phyloP scores from a whole-genome alignment of 225 moss, liverwort and hornwort genomes.

The Sphagnum contortum region DNA sequence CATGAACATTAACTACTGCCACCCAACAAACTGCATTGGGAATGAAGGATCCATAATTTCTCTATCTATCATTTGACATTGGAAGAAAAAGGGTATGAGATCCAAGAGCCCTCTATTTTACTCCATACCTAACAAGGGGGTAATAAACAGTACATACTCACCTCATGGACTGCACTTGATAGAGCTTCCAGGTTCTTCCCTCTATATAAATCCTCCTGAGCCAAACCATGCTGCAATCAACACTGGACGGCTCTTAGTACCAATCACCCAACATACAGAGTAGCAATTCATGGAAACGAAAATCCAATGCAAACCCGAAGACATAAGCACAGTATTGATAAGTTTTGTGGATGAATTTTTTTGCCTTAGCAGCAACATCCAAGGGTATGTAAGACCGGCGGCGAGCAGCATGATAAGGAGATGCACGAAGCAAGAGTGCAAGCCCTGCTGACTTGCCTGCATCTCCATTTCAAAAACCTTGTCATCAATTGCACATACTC shows the following conservation, averaged over 20 bases:
- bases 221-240: slow-evolving; percentile 57
- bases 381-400: slow-evolving; percentile 80
- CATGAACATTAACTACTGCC: not conserved
- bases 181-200: slow-evolving; percentile 74
- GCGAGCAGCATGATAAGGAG: slow-evolving; percentile 71
- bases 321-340: too few species aligned
- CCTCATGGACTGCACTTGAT: slow-evolving; percentile 94
- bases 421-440: slow-evolving; percentile 70
- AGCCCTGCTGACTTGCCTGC: slow-evolving; percentile 85
- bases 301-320: too few species aligned
- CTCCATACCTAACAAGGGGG: too few species aligned
- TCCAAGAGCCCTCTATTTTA: too few species aligned
- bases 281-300: not conserved
- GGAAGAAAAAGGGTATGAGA: too few species aligned
- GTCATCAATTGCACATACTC: slow-evolving; percentile 11
- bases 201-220: slow-evolving; percentile 90
- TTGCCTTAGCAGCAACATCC: slow-evolving; percentile 79
- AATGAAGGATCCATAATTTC: too few species aligned
- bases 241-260: not conserved
- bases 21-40: not conserved
- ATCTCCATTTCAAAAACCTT: slow-evolving; percentile 12
- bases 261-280: slow-evolving; percentile 2
- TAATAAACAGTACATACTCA: slow-evolving; percentile 6
- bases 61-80: too few species aligned
- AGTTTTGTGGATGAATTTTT: too few species aligned